Evolutionary conservation across 768 basidiomycete genomes (phyloP).

Genomic region (Mycena epipterygia): DNA sequence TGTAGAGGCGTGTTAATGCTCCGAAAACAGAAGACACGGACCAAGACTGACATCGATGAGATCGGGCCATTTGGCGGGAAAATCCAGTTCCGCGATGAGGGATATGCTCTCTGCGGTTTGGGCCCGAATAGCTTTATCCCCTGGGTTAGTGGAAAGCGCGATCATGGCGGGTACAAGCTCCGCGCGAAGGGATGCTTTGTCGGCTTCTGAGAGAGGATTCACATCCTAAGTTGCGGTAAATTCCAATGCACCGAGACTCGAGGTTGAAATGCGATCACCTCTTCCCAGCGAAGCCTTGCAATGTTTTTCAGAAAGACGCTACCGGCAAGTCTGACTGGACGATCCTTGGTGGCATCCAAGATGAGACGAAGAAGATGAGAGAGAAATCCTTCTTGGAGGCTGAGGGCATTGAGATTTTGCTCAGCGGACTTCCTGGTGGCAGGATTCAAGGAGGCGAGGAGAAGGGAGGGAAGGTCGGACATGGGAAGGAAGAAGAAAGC

Average conservation of each 20-base stretch:
- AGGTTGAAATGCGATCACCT: conserved; percentile 62
- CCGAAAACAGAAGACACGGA: conserved; percentile 1
- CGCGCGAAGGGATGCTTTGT: conserved; percentile 79
- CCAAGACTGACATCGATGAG: conserved; percentile 84
- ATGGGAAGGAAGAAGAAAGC: conserved; percentile 49
- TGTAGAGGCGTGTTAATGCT: conserved; percentile 46
- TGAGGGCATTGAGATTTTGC: conserved; percentile 75
- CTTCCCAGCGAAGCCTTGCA: conserved; percentile 89
- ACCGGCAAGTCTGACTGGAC: conserved; percentile 83
- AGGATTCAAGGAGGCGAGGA: conserved; percentile 80
- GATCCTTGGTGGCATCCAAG: conserved; percentile 75
- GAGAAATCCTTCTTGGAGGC: conserved; percentile 83
- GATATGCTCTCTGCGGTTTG: conserved; percentile 96
- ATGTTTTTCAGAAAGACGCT: conserved; percentile 95
- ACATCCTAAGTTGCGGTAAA: conserved; percentile 66
- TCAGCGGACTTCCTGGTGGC: conserved; percentile 85
- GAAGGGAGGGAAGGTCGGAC: conserved; percentile 77
- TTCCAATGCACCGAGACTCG: background rate
- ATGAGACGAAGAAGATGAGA: conserved; percentile 83
- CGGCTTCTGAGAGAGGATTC: conserved; percentile 74
- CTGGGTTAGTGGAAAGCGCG: conserved; percentile 71
- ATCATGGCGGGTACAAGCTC: conserved; percentile 96
- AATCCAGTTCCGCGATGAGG: conserved; percentile 92
- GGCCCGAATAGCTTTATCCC: conserved; percentile 79
- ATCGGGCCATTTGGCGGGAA: conserved; percentile 89